Evolutionary conservation across 2,329 filamentous ascomycete genomes (phyloP).

Genomic region (Bipolaris cookei): DNA sequence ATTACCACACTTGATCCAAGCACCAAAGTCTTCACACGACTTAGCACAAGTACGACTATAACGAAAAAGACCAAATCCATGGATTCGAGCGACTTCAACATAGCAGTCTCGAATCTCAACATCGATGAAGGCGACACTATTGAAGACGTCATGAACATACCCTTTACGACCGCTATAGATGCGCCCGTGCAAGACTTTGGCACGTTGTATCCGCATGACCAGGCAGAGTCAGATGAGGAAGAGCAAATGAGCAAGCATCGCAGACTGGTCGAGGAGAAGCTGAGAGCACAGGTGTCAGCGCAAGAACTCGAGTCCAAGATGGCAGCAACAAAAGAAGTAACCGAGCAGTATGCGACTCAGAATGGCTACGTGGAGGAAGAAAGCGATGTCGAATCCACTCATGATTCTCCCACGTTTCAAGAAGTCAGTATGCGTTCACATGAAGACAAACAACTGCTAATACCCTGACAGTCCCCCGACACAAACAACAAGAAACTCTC

Average conservation of each 20-base stretch:
- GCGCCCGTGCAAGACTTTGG: conserved; percentile 1
- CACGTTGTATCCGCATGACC: conserved; percentile 1
- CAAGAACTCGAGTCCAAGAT: neutral
- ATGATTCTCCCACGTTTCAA: neutral
- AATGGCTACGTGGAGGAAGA: neutral
- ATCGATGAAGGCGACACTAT: conserved; percentile 3
- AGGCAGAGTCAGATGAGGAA: neutral
- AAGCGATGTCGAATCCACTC: neutral
- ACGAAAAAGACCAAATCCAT: conserved; percentile 24
- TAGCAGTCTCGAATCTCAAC: neutral
- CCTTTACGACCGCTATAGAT: neutral
- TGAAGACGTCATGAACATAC: conserved; percentile 18
- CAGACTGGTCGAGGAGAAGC: neutral
- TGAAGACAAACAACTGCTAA: neutral
- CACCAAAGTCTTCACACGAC: neutral
- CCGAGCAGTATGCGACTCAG: neutral
- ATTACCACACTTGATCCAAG: too few species aligned
- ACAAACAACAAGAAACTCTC: neutral
- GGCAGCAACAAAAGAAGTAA: neutral
- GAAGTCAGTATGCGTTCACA: neutral
- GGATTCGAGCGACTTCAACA: conserved; percentile 20
- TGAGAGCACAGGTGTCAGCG: neutral
- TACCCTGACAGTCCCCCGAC: neutral
- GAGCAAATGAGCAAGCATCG: neutral
- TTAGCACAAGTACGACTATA: neutral